phyloP scores from a whole-genome alignment of 129 eudicot genomes.

The Centrapalus pauciflorus region DNA sequence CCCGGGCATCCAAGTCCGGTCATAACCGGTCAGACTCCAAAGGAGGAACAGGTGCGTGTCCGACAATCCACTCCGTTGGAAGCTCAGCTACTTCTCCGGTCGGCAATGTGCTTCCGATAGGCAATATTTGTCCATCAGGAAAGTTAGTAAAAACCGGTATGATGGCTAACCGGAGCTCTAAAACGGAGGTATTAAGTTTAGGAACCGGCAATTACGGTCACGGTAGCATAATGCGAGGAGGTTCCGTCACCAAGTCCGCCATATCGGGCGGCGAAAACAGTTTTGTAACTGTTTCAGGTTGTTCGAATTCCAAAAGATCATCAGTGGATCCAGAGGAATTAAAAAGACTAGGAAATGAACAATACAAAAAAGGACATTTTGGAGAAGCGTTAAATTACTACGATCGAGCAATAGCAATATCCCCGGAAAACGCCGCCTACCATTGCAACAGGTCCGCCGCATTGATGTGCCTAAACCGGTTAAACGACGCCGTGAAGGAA shows the following conservation, averaged over 20 bases:
- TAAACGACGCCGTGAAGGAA: constrained; percentile 60
- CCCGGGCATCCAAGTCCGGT: constrained; percentile 31
- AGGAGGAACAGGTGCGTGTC: constrained; percentile 21
- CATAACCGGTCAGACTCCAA: constrained; percentile 48
- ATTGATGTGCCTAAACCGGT: constrained; percentile 57
- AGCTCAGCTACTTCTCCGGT: constrained; percentile 58
- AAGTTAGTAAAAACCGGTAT: constrained; percentile 53
- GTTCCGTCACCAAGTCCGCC: constrained; percentile 24
- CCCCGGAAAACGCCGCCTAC: constrained; percentile 64
- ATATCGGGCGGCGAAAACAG: constrained; percentile 10
- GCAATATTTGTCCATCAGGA: constrained; percentile 74
- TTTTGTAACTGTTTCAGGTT: neutral
- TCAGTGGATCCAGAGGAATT: constrained; percentile 54
- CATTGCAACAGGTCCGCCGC: constrained; percentile 72
- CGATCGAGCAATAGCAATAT: constrained; percentile 50
- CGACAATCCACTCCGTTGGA: constrained; percentile 14
- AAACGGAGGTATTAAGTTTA: constrained; percentile 59
- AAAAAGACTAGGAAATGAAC: constrained; percentile 60
- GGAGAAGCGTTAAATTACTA: constrained; percentile 62
- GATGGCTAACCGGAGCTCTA: constrained; percentile 40
- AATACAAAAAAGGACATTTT: constrained; percentile 46
- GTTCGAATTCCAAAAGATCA: constrained; percentile 1
- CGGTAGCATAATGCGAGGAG: constrained; percentile 87
- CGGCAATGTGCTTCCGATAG: constrained; percentile 57
- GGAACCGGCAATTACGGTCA: constrained; percentile 79